Evolutionary conservation across 805 yeast genomes (phyloP).

Genomic region (Saccharomyces cerevisiae): DNA sequence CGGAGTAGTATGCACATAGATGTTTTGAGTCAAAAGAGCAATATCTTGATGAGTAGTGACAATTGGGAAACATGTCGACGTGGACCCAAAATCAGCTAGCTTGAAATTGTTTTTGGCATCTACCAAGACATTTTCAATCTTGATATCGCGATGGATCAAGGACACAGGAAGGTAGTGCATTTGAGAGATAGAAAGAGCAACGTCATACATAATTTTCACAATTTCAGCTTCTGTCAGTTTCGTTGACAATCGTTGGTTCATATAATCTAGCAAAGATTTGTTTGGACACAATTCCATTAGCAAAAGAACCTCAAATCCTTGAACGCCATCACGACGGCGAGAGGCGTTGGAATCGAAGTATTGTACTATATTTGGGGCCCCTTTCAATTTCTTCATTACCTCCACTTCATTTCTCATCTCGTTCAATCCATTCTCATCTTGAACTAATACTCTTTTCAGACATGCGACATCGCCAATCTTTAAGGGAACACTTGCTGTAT

Average conservation of each 20-base stretch:
- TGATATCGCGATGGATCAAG: slow-evolving; percentile 84
- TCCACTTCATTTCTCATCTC: slow-evolving; percentile 68
- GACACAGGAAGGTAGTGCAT: slow-evolving; percentile 70
- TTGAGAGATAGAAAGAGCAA: slow-evolving; percentile 66
- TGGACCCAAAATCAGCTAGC: slow-evolving; percentile 90
- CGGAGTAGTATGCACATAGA: slow-evolving; percentile 86
- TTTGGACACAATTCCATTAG: slow-evolving; percentile 91
- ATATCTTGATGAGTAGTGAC: slow-evolving; percentile 70
- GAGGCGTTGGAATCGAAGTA: slow-evolving; percentile 75
- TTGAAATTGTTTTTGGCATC: slow-evolving; percentile 64
- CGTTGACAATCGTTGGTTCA: slow-evolving; percentile 77
- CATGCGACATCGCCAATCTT: slow-evolving; percentile 47
- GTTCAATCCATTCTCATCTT: slow-evolving; percentile 59
- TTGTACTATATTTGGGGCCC: slow-evolving; percentile 52
- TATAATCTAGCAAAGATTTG: slow-evolving; percentile 77
- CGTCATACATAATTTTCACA: slow-evolving; percentile 73
- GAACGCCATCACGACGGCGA: slow-evolving; percentile 32
- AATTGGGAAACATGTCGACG: slow-evolving; percentile 43
- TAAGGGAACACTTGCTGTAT: slow-evolving; percentile 32
- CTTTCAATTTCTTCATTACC: slow-evolving; percentile 57
- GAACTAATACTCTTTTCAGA: slow-evolving; percentile 65
- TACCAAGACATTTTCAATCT: slow-evolving; percentile 87
- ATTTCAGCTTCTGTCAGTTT: slow-evolving; percentile 73
- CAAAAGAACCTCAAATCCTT: slow-evolving; percentile 75
- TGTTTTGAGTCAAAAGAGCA: slow-evolving; percentile 71